Base-by-base conservation (phyloP, 2,329 filamentous ascomycete species). In the Ascosphaera aggregata region DNA sequence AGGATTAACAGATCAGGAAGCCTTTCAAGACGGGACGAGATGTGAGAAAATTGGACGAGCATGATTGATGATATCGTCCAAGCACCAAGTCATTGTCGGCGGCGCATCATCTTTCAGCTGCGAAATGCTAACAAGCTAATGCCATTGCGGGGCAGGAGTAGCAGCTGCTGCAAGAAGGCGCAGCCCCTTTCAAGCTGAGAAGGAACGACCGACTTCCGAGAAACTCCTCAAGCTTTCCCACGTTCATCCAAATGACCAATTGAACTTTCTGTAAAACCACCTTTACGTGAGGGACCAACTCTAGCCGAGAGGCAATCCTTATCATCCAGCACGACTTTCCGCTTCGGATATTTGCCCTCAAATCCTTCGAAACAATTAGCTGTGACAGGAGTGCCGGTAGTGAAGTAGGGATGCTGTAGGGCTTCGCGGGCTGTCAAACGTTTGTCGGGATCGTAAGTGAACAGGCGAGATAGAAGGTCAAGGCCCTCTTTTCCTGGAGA, bases 281-380 rank as follows among this genome's bases (percentile, higher is more conserved):
- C 86, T 43, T 85, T 66, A 11, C 22, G 22, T 27, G 22, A 5
- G 5, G 22, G 5, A 11, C 22, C 22, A 27, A 11, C 22, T 27
- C 82, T 92, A 34, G 76, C 76, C 0, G 80, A 85, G n/a, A 81
- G 67, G 41, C 95, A 94, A 56, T 95, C 89, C 49, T 93, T 92
- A 53, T 94, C 84, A 51, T 98, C 89, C 49, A 91, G 77, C 48
- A 79, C 93, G 32, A 98, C 85, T 37, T 86, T 71, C 5, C 89
- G 69, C 51, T 84, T 75, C 0, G 89, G 89, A 55, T 98, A 98
- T 50, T 89, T 81, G 44, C 73, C 73, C 57, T 82, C 81, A 39
- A 84, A 67, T 0, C 85, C 84, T 50, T 93, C 82, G 48, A 98
- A 98, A 52, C 84, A 94, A 52, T 92, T 89, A 31, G 73, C 67